Conservation (phyloP, 495 filamentous ascomycete genomes). For the Aspergillus conjunctus region DNA sequence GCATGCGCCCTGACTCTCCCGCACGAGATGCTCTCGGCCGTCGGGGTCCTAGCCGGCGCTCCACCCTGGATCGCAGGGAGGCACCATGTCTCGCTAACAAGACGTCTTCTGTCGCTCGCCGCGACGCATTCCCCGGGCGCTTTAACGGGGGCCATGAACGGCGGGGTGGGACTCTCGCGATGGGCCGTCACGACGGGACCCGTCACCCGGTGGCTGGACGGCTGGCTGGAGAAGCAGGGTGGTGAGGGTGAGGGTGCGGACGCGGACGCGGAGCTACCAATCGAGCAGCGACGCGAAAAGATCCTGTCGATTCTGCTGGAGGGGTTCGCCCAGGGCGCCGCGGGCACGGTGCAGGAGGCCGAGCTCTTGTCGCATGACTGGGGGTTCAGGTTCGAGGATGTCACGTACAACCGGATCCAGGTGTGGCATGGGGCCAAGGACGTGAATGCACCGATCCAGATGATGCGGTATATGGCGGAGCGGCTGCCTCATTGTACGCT, state of each 20-base stretch:
- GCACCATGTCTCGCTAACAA: slow-evolving; percentile 8
- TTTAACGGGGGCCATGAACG: not conserved
- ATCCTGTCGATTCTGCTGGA: slow-evolving; percentile 21
- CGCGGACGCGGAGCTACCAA: not conserved
- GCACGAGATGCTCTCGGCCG: slow-evolving; percentile 31
- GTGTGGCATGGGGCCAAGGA: slow-evolving; percentile 42
- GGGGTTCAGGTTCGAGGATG: slow-evolving; percentile 39
- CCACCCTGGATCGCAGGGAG: slow-evolving; percentile 34
- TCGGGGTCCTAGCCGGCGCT: slow-evolving; percentile 39
- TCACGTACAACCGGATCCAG: slow-evolving; percentile 29
- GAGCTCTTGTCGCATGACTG: slow-evolving; percentile 32
- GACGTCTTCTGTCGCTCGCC: slow-evolving; percentile 4
- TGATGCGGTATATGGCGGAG: slow-evolving; percentile 25
- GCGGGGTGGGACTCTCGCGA: slow-evolving; percentile 13
- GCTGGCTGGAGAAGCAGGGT: slow-evolving; percentile 16
- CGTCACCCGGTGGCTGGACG: slow-evolving; percentile 20
- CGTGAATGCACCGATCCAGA: slow-evolving; percentile 30
- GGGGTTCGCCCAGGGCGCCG: slow-evolving; percentile 34
- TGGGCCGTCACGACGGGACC: slow-evolving; percentile 15
- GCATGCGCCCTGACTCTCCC: slow-evolving; percentile 46
- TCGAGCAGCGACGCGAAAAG: slow-evolving; percentile 14
- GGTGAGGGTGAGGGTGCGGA: too few species aligned
- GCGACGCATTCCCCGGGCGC: slow-evolving; percentile 16
- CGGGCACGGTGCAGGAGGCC: slow-evolving; percentile 30
- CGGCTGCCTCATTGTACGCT: slow-evolving; percentile 20